Conservation (phyloP, 1,284 basidiomycete genomes). For the Ceratobasidium sp. region DNA sequence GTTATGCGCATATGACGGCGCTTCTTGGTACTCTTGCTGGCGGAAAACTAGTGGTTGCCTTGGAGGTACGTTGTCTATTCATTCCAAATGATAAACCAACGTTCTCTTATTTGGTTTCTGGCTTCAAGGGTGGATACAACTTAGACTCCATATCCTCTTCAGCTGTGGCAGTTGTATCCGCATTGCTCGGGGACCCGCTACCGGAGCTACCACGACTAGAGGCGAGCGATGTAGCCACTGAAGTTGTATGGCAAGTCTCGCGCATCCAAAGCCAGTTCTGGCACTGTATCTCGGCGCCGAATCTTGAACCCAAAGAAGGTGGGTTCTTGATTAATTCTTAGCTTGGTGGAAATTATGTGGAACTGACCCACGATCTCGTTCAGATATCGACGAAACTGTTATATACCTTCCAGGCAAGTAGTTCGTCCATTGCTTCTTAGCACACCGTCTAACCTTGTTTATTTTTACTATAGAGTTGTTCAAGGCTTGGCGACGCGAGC, state of each 20-base stretch:
- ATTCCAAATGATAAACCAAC: background rate
- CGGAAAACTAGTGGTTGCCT: constrained; percentile 90
- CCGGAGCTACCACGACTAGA: constrained; percentile 77
- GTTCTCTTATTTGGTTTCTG: constrained; percentile 15
- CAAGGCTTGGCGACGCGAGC: constrained; percentile 40
- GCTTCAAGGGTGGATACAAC: constrained; percentile 91
- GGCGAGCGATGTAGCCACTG: constrained; percentile 83
- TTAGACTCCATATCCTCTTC: constrained; percentile 90
- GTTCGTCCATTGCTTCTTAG: background rate
- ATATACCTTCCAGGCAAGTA: constrained; percentile 74
- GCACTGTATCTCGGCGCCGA: constrained; percentile 84
- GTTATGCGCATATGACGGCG: constrained; percentile 99
- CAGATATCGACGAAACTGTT: constrained; percentile 70
- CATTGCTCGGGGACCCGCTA: constrained; percentile 89
- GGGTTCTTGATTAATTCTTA: constrained; percentile 34
- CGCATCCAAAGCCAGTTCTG: constrained; percentile 91
- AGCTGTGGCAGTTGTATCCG: constrained; percentile 85
- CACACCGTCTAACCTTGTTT: constrained; percentile 2
- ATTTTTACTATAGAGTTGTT: constrained; percentile 23
- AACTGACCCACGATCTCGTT: constrained; percentile 42
- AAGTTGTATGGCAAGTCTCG: constrained; percentile 90
- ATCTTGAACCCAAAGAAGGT: constrained; percentile 84
- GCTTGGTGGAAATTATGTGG: constrained; percentile 24
- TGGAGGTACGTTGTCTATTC: constrained; percentile 75
- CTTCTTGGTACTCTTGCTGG: constrained; percentile 92